phyloP scores from a whole-genome alignment of 768 basidiomycete genomes.

The Suillus paluster region DNA sequence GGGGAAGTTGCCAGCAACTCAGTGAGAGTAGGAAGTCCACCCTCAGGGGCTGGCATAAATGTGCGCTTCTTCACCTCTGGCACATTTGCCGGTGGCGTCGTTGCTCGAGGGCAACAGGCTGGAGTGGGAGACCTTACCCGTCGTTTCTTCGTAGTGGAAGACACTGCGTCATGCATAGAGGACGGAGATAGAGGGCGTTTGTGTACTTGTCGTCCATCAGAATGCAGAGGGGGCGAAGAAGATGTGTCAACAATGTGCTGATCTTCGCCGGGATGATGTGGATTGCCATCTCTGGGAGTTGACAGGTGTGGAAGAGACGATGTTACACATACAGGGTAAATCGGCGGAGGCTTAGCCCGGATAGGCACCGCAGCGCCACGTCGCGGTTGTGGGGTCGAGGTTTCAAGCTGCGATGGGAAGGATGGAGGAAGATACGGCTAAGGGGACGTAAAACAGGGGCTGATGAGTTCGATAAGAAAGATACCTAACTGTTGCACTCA shows the following conservation, averaged over 20 bases:
- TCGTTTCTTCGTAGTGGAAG: conserved; percentile 24
- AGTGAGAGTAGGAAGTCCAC: conserved; percentile 1
- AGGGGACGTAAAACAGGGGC: conserved; percentile 4
- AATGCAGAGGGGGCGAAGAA: conserved; percentile 20
- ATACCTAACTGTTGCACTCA: conserved; percentile 27
- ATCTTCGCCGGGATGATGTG: conserved; percentile 9
- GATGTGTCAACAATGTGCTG: conserved; percentile 15
- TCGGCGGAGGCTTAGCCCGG: conserved; percentile 50
- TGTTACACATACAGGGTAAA: conserved; percentile 30
- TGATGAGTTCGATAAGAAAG: conserved; percentile 18
- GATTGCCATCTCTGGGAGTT: conserved; percentile 21
- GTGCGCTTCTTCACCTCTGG: conserved; percentile 17
- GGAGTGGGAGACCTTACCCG: conserved; percentile 14
- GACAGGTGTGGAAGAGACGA: conserved; percentile 33
- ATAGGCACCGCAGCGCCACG: conserved; percentile 18
- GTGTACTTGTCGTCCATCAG: conserved; percentile 19
- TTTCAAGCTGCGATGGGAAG: conserved; percentile 54
- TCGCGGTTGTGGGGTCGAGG: conserved; percentile 53
- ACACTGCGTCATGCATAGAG: conserved; percentile 27
- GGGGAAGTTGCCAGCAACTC: conserved; percentile 1
- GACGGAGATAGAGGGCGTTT: conserved; percentile 37
- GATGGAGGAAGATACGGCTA: conserved; percentile 60
- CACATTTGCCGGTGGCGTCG: conserved; percentile 14
- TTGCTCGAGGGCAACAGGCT: background rate
- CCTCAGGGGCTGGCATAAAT: conserved; percentile 1